Conservation (phyloP, 2,329 filamentous ascomycete species). For the Botrytis fragariae region DNA sequence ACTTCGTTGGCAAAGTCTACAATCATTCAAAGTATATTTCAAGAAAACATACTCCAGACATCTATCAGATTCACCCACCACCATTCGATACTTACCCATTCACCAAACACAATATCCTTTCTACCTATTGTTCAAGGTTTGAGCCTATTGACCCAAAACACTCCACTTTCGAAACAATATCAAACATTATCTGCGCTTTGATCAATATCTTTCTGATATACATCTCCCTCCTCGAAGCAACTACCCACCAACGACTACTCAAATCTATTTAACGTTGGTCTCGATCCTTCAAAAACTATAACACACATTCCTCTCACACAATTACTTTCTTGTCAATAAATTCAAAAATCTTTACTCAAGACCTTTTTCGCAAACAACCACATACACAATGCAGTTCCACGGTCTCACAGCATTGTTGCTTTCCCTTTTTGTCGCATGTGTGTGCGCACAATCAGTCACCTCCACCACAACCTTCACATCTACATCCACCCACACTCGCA, state of each 20-base stretch:
- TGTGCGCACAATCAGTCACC: constrained; percentile 5
- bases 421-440: constrained; percentile 17
- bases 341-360: neutral
- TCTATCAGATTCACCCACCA: neutral
- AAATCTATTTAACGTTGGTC: neutral
- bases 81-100: neutral
- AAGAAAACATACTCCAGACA: neutral
- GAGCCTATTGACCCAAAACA: constrained; percentile 5
- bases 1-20: constrained; percentile 22
- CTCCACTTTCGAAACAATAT: constrained; percentile 6
- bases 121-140: constrained; percentile 3
- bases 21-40: neutral
- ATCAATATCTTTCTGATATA: constrained; percentile 15
- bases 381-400: constrained; percentile 18
- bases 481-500: constrained; percentile 11
- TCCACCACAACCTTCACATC: constrained; percentile 9
- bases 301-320: neutral
- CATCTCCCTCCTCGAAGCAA: constrained; percentile 2
- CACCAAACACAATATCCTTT: neutral
- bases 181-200: neutral
- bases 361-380: neutral
- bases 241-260: neutral
- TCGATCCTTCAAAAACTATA: constrained; percentile 13
- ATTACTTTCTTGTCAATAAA: constrained; percentile 9
- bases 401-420: constrained; percentile 12